These are phyloP conservation scores for slime mould (Dictyostelium discoideum) DNA, from an alignment of 78 protist species.

Conservation along the genomic window DNA sequence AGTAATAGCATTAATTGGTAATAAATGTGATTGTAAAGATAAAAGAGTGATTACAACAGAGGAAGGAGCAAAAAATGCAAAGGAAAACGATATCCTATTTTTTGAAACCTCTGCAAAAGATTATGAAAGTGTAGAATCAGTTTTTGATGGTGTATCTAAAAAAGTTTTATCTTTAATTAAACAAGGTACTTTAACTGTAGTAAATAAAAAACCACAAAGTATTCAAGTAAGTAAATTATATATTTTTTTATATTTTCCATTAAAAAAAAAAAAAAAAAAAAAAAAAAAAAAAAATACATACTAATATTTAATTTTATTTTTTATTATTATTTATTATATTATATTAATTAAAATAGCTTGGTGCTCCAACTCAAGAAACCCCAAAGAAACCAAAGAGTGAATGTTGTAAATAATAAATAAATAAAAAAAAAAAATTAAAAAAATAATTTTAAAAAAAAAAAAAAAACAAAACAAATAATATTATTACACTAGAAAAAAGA, in stretches of 20 bases:
- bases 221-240: constrained; percentile 15
- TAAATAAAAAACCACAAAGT: constrained; percentile 69
- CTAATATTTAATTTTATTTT: neutral
- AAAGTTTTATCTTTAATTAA: constrained; percentile 49
- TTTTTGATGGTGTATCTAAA: constrained; percentile 48
- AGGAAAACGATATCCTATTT: constrained; percentile 36
- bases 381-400: constrained; percentile 4
- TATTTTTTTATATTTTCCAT: neutral
- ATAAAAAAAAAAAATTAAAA: neutral
- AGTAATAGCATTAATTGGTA: constrained; percentile 75
- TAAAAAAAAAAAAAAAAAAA: neutral
- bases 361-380: neutral
- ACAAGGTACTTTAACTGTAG: constrained; percentile 50
- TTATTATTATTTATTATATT: neutral
- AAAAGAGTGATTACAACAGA: constrained; percentile 85
- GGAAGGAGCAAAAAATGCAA: constrained; percentile 77
- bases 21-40: constrained; percentile 86
- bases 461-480: neutral
- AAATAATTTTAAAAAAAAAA: neutral
- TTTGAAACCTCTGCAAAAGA: constrained; percentile 77
- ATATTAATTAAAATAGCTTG: neutral
- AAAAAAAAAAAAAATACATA: neutral
- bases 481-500: neutral
- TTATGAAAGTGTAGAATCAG: constrained; percentile 57
- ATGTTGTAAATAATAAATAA: constrained; percentile 14